Evolutionary conservation across 495 filamentous ascomycete genomes (phyloP), one percentile per base, ranked within the genome.

Genomic region (Annulohypoxylon stygium): DNA sequence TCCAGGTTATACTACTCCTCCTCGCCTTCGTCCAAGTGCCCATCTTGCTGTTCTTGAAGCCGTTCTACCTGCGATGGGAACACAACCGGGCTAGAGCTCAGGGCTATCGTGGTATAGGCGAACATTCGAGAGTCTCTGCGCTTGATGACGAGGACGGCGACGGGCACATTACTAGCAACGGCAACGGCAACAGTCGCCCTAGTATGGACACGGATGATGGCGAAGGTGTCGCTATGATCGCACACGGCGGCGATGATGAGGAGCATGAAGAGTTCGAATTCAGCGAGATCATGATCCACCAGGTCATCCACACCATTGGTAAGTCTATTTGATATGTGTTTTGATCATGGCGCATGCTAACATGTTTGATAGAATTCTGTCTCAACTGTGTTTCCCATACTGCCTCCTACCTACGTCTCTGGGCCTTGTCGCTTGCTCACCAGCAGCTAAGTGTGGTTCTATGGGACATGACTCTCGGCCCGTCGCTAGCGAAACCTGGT

Each of bases 361-460:
- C 47, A 11, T 50, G n/a, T 37, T 16, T 0, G 36, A 18, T 61
- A 93, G 96, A 99, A 85, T 99, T 99, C 84, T 98, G 96, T 82
- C 88, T 99, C 72, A 98, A 98, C 84, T 98, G 94, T 84, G 95
- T 99, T 75, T 98, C 96, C 5, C 96, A 99, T 83, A 99, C 96
- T 3, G 96, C 96, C 9, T 98, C 97, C 5, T 99, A 99, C 83
- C 91, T 99, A 45, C 96, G 96, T 85, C 91, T 99, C 39, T 99
- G 96, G 96, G 96, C 96, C 34, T 84, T 99, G 73, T 98, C 96
- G 2, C 90, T 99, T 53, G 96, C 96, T 9, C 96, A 99, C 86
- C 96, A 98, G 78, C 96, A 98, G 85, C 93, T 99, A 34, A 97
- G 93, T 16, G 90, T 93, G 65, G 96, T 99, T 64, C 88, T 99